phyloP scores from a whole-genome alignment of 1,284 basidiomycete species.

The Cryptococcus maquisensis region DNA sequence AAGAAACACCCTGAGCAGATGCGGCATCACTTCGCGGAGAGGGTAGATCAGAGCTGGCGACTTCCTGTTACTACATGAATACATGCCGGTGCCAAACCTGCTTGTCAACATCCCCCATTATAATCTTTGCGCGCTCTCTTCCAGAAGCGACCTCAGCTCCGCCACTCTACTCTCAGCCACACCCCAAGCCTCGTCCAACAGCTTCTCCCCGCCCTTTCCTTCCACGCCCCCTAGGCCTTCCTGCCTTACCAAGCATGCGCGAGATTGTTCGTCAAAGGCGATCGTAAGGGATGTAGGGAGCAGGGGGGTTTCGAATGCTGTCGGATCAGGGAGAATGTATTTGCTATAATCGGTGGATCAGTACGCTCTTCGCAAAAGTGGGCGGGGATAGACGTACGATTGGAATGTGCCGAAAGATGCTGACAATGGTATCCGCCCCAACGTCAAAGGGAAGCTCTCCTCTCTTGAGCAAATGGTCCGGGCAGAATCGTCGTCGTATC shows the following conservation, averaged over 20 bases:
- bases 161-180: slow-evolving; percentile 31
- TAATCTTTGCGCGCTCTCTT: slow-evolving; percentile 9
- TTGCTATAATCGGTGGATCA: slow-evolving; percentile 37
- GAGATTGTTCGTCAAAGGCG: slow-evolving; percentile 57
- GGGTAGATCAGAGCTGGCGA: too few species aligned
- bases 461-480: slow-evolving; percentile 64
- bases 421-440: slow-evolving; percentile 56
- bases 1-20: too few species aligned
- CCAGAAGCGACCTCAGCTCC: slow-evolving; percentile 26
- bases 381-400: slow-evolving; percentile 53
- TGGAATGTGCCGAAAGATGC: slow-evolving; percentile 80
- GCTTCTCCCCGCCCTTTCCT: slow-evolving; percentile 32
- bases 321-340: slow-evolving; percentile 73
- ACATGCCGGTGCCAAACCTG: too few species aligned
- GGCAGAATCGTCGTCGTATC: slow-evolving; percentile 64
- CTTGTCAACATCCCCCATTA: too few species aligned
- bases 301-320: slow-evolving; percentile 83
- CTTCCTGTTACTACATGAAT: too few species aligned
- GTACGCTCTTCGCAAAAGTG: background rate
- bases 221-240: slow-evolving; percentile 60
- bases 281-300: slow-evolving; percentile 67
- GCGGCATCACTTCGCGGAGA: too few species aligned
- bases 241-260: slow-evolving; percentile 53
- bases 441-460: slow-evolving; percentile 51
- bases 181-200: slow-evolving; percentile 38